A percentile compares a stretch with the other conserved stretches of the same genome.
Evolutionary conservation across 495 filamentous ascomycete species (phyloP).

Genomic region (Trichoderma orchidacearum): DNA sequence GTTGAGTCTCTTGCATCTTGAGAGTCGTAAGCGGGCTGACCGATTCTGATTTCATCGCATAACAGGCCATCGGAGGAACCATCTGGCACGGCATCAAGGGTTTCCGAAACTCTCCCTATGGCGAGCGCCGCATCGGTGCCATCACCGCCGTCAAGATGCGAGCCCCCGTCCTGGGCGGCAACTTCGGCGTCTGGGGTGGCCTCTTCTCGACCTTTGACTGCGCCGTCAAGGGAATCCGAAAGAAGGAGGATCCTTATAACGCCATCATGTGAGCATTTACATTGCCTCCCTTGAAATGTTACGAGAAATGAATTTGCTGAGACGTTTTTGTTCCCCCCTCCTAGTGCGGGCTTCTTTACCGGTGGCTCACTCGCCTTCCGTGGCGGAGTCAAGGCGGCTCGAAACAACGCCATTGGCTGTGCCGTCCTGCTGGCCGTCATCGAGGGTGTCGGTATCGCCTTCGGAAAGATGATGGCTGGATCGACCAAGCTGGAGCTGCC

Average conservation of each 20-base stretch:
- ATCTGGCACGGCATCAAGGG: slow-evolving; percentile 99
- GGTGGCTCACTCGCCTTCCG: slow-evolving; percentile 82
- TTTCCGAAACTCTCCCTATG: slow-evolving; percentile 76
- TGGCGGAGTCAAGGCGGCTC: slow-evolving; percentile 74
- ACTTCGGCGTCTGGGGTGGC: slow-evolving; percentile 94
- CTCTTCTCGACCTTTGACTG: slow-evolving; percentile 92
- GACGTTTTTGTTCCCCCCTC: background rate
- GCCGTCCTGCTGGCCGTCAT: slow-evolving; percentile 90
- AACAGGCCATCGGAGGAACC: slow-evolving; percentile 73
- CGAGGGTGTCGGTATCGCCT: slow-evolving; percentile 93
- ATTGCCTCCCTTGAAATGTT: background rate
- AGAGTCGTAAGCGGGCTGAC: background rate
- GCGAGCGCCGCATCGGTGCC: slow-evolving; percentile 89
- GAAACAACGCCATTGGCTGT: slow-evolving; percentile 92
- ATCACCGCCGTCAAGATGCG: slow-evolving; percentile 95
- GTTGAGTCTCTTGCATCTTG: background rate
- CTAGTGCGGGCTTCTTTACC: slow-evolving; percentile 79
- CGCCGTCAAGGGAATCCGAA: slow-evolving; percentile 86
- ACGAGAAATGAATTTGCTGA: background rate
- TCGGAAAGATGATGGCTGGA: slow-evolving; percentile 92
- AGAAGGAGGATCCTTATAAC: slow-evolving; percentile 97
- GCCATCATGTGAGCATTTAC: slow-evolving; percentile 48
- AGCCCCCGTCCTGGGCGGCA: slow-evolving; percentile 89
- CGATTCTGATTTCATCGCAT: no score
- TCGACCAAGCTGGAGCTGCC: slow-evolving; percentile 71